Evolutionary conservation across 345 rosid species (phyloP), one percentile per base, ranked within the genome.

Genomic region (Citrus inodora): DNA sequence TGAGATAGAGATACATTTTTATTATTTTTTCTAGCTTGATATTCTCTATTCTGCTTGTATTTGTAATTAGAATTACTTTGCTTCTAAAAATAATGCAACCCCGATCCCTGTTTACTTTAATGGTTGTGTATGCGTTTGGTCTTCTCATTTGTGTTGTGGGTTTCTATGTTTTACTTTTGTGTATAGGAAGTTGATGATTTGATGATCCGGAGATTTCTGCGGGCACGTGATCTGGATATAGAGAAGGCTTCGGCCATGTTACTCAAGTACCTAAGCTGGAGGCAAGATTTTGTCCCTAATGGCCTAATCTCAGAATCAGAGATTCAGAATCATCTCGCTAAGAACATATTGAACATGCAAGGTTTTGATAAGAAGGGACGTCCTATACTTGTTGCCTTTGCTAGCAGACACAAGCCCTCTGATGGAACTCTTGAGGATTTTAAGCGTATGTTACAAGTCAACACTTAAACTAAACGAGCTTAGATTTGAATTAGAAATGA

Each of bases 141-240:
- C 25, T 32, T 19, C 63, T 35, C 56, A 32, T 27, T 28, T 25
- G 30, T 27, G 56, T 19, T 8, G 30, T 17, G 32, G 24, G 17
- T 66, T 55, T 75, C n/a, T 30, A 21, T 24, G 27, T 42, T 28
- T 27, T n/a, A 2, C 55, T 77, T 4, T 48, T 46, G 21, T 71
- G 83, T 71, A 56, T 76, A 94, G 99, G 92, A 92, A 64, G 90
- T 76, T 64, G 97, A 93, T 85, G 98, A 95, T 82, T 84, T 87
- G 35, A 89, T 85, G 94, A 78, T 95, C 72, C 74, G 97, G 80
- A 84, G 99, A 84, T 95, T 95, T 83, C 82, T 95, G 70, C 81
- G 95, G 30, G 99, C 99, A 74, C 92, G 98, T 24, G 96, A 95
- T 75, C 82, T 88, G 0, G 99, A 95, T 79, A 85, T 95, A 27